These are phyloP conservation scores for Herpetospermum pedunculosum DNA, from an alignment of 306 rosid species.

Conservation along the genomic window DNA sequence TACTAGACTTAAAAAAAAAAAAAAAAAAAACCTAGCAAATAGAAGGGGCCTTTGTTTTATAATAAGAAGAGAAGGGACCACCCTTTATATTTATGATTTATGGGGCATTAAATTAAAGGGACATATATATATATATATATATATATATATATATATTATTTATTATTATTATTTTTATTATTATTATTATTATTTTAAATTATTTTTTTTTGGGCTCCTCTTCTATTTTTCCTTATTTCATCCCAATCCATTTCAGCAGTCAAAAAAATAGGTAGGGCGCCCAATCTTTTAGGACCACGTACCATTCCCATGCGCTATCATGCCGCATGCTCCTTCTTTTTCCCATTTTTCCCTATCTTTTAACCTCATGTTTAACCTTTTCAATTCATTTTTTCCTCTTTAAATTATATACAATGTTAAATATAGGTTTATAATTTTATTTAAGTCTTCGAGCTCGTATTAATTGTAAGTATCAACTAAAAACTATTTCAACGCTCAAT, in stretches of 20 bases:
- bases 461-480: too few species aligned
- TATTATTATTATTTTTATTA: too few species aligned
- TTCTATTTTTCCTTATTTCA: background rate
- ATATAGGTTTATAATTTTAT: too few species aligned
- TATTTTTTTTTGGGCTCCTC: background rate
- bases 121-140: background rate
- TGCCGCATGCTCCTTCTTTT: slow-evolving; percentile 1
- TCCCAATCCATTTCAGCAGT: background rate
- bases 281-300: slow-evolving; percentile 7
- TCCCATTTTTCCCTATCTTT: background rate
- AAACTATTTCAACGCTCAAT: background rate
- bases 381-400: background rate
- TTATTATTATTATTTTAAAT: background rate
- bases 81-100: background rate
- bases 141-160: too few species aligned
- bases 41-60: background rate
- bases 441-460: too few species aligned
- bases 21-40: too few species aligned
- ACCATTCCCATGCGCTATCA: slow-evolving; percentile 6
- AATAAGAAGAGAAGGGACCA: background rate
- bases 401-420: background rate
- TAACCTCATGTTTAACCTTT: background rate
- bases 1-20: too few species aligned
- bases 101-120: background rate
- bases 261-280: background rate